These are phyloP conservation scores for Phytophthora chlamydospora DNA, from an alignment of 352 stramenopile species.

Conservation along the genomic window DNA sequence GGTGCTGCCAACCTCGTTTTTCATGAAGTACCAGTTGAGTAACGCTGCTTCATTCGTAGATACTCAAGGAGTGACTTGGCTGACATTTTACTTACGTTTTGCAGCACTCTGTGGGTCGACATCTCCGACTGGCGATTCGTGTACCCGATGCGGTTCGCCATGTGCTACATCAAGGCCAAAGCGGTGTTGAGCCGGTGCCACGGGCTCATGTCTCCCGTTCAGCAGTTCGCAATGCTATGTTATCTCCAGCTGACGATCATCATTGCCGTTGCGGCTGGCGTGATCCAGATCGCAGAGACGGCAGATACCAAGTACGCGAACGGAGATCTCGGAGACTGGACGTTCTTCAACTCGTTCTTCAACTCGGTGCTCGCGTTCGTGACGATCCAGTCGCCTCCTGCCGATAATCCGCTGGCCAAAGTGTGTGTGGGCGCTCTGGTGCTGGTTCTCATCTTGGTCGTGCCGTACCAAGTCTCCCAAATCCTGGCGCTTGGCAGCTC, in stretches of 20 bases:
- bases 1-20: conserved; percentile 73
- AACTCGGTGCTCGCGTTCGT: conserved; percentile 88
- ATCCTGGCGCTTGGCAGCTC: conserved; percentile 76
- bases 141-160: conserved; percentile 80
- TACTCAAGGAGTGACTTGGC: not conserved
- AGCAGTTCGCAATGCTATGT: conserved; percentile 77
- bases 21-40: conserved; percentile 74
- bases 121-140: conserved; percentile 78
- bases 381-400: conserved; percentile 83
- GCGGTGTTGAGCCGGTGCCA: conserved; percentile 81
- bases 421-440: conserved; percentile 80
- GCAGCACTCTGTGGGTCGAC: conserved; percentile 77
- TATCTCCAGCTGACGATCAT: conserved; percentile 84
- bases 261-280: conserved; percentile 71
- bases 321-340: conserved; percentile 74
- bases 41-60: not conserved
- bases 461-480: conserved; percentile 82
- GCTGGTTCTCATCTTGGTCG: conserved; percentile 80
- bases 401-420: conserved; percentile 78
- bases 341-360: conserved; percentile 88
- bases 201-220: conserved; percentile 75
- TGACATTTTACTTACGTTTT: not conserved
- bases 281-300: conserved; percentile 87
- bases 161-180: conserved; percentile 80
- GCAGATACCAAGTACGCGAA: conserved; percentile 46